phyloP scores from a whole-genome alignment of 352 stramenopile species.

The Elongisporangium anandrum region DNA sequence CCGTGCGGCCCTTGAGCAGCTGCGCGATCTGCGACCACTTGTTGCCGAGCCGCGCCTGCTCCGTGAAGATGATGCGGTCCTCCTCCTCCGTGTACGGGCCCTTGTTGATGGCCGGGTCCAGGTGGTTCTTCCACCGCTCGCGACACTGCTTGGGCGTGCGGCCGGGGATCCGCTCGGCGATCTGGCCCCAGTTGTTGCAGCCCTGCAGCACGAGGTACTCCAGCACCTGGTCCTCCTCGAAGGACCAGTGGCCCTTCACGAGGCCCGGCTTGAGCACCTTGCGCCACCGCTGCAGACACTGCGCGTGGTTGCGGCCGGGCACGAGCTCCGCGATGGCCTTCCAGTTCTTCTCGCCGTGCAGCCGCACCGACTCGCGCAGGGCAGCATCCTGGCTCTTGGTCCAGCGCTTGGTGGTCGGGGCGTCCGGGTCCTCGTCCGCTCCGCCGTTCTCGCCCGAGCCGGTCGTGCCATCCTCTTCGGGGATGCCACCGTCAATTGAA shows the following conservation, averaged over 20 bases:
- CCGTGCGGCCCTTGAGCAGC: slow-evolving; percentile 84
- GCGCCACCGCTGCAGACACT: slow-evolving; percentile 88
- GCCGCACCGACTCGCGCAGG: slow-evolving; percentile 74
- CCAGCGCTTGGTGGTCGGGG: slow-evolving; percentile 83
- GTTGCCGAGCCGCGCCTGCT: slow-evolving; percentile 91
- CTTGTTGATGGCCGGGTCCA: slow-evolving; percentile 92
- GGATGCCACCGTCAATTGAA: not conserved
- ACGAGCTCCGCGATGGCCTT: slow-evolving; percentile 86
- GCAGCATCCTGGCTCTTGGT: slow-evolving; percentile 84
- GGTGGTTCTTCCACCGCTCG: slow-evolving; percentile 89
- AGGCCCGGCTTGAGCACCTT: slow-evolving; percentile 94
- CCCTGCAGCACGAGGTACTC: slow-evolving; percentile 85
- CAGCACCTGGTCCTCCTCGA: slow-evolving; percentile 93
- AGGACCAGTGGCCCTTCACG: slow-evolving; percentile 94
- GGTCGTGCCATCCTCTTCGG: slow-evolving; percentile 7
- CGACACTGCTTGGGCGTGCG: slow-evolving; percentile 91
- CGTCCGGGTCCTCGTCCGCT: slow-evolving; percentile 50
- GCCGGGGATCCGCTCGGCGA: slow-evolving; percentile 90
- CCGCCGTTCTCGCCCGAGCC: slow-evolving; percentile 19
- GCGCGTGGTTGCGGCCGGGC: slow-evolving; percentile 78
- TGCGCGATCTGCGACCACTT: slow-evolving; percentile 96
- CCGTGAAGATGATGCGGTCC: slow-evolving; percentile 90
- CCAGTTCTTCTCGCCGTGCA: slow-evolving; percentile 88
- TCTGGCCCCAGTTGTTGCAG: slow-evolving; percentile 92
- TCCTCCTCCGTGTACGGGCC: slow-evolving; percentile 93